Evolutionary conservation across 495 filamentous ascomycete species (phyloP).

Genomic region (Aspergillus incahuasiensis): DNA sequence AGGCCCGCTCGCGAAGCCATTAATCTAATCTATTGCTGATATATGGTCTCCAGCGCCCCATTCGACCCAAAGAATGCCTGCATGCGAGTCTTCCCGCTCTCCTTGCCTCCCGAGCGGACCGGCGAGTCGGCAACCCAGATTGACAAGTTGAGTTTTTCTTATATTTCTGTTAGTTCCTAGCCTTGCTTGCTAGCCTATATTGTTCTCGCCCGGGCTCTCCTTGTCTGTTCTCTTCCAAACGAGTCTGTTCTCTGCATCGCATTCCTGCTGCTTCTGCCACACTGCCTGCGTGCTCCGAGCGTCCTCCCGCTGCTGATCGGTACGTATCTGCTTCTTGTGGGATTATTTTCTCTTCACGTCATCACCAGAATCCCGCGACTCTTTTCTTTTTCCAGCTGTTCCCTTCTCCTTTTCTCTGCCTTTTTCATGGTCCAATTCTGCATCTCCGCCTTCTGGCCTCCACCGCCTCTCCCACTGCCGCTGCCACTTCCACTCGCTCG

Average conservation of each 20-base stretch:
- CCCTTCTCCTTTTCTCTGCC: constrained; percentile 3
- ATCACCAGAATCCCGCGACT: not conserved
- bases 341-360: not conserved
- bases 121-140: constrained; percentile 24
- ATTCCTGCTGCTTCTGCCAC: not conserved
- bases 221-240: not conserved
- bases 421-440: constrained; percentile 7
- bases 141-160: not conserved
- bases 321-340: not conserved
- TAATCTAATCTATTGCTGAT: not conserved
- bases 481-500: no score
- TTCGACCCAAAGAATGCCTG: constrained; percentile 18
- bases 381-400: not conserved
- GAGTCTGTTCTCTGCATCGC: not conserved
- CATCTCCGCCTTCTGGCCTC: constrained; percentile 11
- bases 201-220: not conserved
- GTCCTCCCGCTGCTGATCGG: not conserved
- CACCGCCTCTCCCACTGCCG: constrained; percentile 25
- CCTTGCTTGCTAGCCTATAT: no score
- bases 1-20: not conserved
- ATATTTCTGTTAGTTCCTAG: no score
- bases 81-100: constrained; percentile 23
- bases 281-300: not conserved
- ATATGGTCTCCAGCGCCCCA: constrained; percentile 11
- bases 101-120: constrained; percentile 29